Percentiles rank a stretch among this genome's conserved stretches.
Evolutionary conservation across 2,329 filamentous ascomycete genomes (phyloP).

Genomic region (Botrytis paeoniae): DNA sequence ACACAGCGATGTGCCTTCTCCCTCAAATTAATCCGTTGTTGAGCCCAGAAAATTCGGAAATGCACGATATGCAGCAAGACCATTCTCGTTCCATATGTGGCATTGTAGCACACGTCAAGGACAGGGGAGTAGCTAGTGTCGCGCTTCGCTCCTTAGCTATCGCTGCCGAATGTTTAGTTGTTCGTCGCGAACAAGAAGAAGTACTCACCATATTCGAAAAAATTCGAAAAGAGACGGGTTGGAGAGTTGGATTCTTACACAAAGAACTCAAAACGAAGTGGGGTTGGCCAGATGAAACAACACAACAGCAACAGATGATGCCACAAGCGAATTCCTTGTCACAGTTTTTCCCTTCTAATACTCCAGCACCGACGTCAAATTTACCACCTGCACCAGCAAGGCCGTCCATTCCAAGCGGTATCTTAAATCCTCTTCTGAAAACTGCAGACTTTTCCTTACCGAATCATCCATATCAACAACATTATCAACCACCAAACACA

Average conservation of each 20-base stretch:
- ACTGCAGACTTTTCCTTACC: conserved; percentile 73
- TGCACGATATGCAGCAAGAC: conserved; percentile 65
- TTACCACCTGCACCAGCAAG: conserved; percentile 30
- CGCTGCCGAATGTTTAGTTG: conserved; percentile 68
- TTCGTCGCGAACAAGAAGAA: conserved; percentile 73
- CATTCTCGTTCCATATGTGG: conserved; percentile 87
- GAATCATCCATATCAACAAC: conserved; percentile 77
- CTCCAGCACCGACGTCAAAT: conserved; percentile 25
- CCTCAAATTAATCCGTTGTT: conserved; percentile 74
- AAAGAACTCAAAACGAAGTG: conserved; percentile 71
- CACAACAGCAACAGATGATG: conserved; percentile 30
- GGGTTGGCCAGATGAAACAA: conserved; percentile 58
- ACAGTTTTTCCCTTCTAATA: conserved; percentile 32
- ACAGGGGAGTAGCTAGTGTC: conserved; percentile 73
- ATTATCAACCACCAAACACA: conserved; percentile 70
- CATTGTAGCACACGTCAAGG: conserved; percentile 80
- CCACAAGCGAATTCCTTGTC: conserved; percentile 31
- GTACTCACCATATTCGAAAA: conserved; percentile 72
- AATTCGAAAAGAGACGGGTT: conserved; percentile 74
- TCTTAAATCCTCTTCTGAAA: conserved; percentile 68
- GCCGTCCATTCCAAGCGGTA: conserved; percentile 41
- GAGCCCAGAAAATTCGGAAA: conserved; percentile 55
- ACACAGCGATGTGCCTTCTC: conserved; percentile 78
- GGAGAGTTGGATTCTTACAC: conserved; percentile 71
- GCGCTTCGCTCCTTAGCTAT: conserved; percentile 77